These are phyloP conservation scores for Yamadazyma atlantica DNA, from an alignment of 1,139 yeast species.

Conservation along the genomic window DNA sequence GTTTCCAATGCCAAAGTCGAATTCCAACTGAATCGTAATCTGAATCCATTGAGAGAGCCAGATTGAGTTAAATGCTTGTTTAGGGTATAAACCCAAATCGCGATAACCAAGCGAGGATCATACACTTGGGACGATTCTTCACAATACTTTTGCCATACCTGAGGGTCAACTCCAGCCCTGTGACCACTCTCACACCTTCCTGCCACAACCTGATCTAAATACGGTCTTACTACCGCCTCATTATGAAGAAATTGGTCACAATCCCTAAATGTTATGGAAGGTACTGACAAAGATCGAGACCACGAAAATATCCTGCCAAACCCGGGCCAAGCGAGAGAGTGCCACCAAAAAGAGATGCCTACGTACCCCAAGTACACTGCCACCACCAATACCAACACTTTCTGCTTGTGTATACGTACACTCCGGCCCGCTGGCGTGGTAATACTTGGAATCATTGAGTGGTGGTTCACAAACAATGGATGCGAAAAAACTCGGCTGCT, in stretches of 20 bases:
- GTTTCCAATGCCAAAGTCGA: no score
- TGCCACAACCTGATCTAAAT: background rate
- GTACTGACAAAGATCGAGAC: background rate
- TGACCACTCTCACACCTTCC: background rate
- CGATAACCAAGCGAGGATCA: background rate
- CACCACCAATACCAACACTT: background rate
- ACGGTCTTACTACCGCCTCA: background rate
- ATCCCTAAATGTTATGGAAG: background rate
- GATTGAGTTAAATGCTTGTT: background rate
- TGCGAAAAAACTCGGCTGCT: conserved; percentile 1
- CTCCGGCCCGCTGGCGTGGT: background rate
- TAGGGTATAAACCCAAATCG: background rate
- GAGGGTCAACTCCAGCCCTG: background rate
- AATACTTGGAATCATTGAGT: background rate
- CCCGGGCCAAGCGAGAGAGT: background rate
- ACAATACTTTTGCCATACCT: background rate
- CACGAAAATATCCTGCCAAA: background rate
- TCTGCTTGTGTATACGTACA: background rate
- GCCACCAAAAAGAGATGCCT: background rate
- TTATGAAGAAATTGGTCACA: background rate
- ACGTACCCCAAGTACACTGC: background rate
- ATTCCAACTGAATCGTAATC: background rate
- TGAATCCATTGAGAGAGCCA: background rate
- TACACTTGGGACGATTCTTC: background rate
- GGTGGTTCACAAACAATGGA: conserved; percentile 1